phyloP scores from a whole-genome alignment of 169 alveolate species.

The Eimeria praecox region DNA sequence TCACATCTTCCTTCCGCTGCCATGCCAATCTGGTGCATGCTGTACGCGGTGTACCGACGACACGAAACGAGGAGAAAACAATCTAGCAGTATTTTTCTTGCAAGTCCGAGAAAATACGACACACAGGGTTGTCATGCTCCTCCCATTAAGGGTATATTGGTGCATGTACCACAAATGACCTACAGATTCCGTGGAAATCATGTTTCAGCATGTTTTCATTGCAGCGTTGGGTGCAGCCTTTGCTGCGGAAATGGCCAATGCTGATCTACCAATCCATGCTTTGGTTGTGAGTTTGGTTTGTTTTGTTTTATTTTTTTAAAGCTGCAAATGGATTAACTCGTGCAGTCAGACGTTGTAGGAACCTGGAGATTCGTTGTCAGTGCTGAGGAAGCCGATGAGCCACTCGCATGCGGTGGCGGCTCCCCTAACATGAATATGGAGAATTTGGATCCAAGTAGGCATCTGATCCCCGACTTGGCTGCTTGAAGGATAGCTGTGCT shows the following conservation, averaged over 20 bases:
- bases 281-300: constrained; percentile 22
- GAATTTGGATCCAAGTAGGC: constrained; percentile 74
- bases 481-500: background rate
- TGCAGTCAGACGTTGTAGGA: constrained; percentile 76
- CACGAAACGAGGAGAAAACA: no score
- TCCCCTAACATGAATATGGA: constrained; percentile 77
- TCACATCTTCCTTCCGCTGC: background rate
- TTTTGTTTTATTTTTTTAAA: background rate
- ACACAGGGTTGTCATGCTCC: no score
- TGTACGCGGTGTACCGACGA: no score
- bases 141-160: no score
- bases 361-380: constrained; percentile 65
- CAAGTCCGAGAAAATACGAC: no score
- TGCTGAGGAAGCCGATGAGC: constrained; percentile 46
- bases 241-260: constrained; percentile 37
- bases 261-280: constrained; percentile 83
- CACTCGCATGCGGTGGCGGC: constrained; percentile 82
- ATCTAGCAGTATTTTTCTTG: no score
- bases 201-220: background rate
- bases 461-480: constrained; percentile 35
- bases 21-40: no score
- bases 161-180: no score
- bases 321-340: background rate
- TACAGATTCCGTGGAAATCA: background rate
- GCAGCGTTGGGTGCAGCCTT: constrained; percentile 9